Conservation (phyloP, 2,329 filamentous ascomycete genomes). For the Leptographium galeiforme region DNA sequence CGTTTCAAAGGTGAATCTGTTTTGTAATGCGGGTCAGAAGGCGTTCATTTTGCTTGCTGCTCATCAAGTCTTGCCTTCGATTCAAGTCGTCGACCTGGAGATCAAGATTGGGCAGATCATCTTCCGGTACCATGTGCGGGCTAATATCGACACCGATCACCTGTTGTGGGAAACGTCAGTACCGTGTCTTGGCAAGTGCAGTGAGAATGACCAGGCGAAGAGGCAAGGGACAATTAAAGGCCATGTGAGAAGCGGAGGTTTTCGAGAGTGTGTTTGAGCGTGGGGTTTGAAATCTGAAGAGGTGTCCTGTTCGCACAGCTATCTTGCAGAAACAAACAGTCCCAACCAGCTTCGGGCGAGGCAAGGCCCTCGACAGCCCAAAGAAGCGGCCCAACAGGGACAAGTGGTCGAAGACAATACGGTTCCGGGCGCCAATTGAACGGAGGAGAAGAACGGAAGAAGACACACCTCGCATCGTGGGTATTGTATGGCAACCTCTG, state of each 20-base stretch:
- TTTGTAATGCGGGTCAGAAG: not conserved
- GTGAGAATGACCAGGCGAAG: no score
- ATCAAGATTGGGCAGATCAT: slow-evolving; percentile 49
- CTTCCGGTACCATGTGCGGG: slow-evolving; percentile 54
- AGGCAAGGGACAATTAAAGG: no score
- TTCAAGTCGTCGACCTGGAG: slow-evolving; percentile 64
- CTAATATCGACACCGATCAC: slow-evolving; percentile 61
- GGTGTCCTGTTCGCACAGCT: no score
- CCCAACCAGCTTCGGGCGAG: no score
- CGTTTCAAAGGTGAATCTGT: slow-evolving; percentile 51
- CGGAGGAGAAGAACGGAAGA: not conserved
- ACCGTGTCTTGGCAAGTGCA: not conserved
- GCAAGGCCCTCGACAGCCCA: no score
- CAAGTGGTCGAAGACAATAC: no score
- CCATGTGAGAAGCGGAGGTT: no score
- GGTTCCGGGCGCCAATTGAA: not conserved
- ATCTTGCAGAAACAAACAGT: no score
- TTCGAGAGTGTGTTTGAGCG: no score
- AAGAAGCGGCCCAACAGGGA: no score
- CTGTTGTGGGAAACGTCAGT: slow-evolving; percentile 23
- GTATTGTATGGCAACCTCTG: slow-evolving; percentile 51
- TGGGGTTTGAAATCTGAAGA: no score
- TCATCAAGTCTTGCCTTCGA: slow-evolving; percentile 29
- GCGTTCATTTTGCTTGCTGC: not conserved
- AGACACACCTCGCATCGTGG: slow-evolving; percentile 47